These are phyloP conservation scores for Cladosporium sphaerospermum DNA, from an alignment of 2,329 filamentous ascomycete genomes.

Conservation along the genomic window DNA sequence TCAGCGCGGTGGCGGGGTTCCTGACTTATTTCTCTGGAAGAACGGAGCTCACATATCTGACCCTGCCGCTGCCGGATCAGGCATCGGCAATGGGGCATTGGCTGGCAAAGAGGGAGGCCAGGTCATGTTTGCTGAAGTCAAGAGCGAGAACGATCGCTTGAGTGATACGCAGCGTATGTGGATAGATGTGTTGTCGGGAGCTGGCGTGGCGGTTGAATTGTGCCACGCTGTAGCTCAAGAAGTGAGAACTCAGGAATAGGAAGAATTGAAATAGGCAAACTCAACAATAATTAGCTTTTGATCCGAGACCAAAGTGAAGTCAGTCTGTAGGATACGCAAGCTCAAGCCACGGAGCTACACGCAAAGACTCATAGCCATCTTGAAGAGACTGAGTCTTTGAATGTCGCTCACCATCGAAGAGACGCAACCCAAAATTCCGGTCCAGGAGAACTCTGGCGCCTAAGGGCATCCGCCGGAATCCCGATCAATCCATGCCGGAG, in stretches of 20 bases:
- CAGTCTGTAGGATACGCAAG: too few species aligned
- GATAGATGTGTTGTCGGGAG: constrained; percentile 86
- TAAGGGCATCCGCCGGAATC: not conserved
- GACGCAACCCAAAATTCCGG: too few species aligned
- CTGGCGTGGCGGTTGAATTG: constrained; percentile 79
- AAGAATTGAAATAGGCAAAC: too few species aligned
- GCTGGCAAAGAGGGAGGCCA: constrained; percentile 18
- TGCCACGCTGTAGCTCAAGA: constrained; percentile 59
- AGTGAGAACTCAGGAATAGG: constrained; percentile 31
- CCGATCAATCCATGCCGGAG: not conserved
- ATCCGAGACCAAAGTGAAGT: too few species aligned
- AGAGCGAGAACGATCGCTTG: constrained; percentile 72
- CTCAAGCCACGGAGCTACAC: too few species aligned
- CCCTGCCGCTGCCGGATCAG: constrained; percentile 15
- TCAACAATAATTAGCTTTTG: too few species aligned
- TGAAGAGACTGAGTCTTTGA: too few species aligned
- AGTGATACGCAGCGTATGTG: constrained; percentile 95
- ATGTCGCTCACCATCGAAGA: too few species aligned
- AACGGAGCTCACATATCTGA: constrained; percentile 17
- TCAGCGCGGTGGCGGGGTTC: constrained; percentile 77
- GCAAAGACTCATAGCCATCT: too few species aligned
- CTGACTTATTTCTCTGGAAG: constrained; percentile 88
- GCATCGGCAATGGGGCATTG: not conserved
- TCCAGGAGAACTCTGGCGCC: too few species aligned
- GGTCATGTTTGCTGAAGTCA: constrained; percentile 42